Conservation (phyloP, 352 stramenopile species). For the Pythium insidiosum region DNA sequence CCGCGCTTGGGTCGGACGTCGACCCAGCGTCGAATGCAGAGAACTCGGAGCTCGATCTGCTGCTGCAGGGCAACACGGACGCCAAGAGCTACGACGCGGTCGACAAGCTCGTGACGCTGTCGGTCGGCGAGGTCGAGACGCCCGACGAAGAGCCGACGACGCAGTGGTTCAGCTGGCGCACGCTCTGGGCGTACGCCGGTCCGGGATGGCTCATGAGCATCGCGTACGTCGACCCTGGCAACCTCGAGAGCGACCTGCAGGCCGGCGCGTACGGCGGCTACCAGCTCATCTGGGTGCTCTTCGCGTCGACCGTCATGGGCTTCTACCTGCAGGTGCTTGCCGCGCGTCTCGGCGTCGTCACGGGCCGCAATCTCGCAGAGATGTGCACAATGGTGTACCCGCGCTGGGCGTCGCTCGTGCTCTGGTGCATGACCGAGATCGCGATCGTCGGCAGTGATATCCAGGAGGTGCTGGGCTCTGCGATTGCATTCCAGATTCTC, state of each 20-base stretch:
- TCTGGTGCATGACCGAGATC: constrained; percentile 92
- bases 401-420: constrained; percentile 55
- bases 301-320: constrained; percentile 84
- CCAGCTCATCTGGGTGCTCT: constrained; percentile 90
- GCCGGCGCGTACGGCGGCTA: constrained; percentile 87
- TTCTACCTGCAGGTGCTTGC: constrained; percentile 93
- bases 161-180: constrained; percentile 36
- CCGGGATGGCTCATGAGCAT: constrained; percentile 91
- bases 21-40: neutral
- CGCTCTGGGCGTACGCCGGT: constrained; percentile 75
- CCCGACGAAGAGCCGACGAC: constrained; percentile 34
- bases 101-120: constrained; percentile 41
- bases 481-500: constrained; percentile 88
- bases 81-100: constrained; percentile 27
- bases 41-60: constrained; percentile 8
- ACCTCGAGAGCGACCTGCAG: constrained; percentile 94
- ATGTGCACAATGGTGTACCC: constrained; percentile 80
- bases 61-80: constrained; percentile 5
- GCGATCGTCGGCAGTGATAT: constrained; percentile 90
- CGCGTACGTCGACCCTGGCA: constrained; percentile 94
- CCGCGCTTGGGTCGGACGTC: neutral
- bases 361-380: constrained; percentile 87
- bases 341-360: constrained; percentile 88
- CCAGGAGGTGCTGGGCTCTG: constrained; percentile 89
- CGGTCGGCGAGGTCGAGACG: constrained; percentile 38